Evolutionary conservation across 768 basidiomycete species (phyloP), one percentile per base, ranked within the genome.

Genomic region (Phylloporus arenicola): DNA sequence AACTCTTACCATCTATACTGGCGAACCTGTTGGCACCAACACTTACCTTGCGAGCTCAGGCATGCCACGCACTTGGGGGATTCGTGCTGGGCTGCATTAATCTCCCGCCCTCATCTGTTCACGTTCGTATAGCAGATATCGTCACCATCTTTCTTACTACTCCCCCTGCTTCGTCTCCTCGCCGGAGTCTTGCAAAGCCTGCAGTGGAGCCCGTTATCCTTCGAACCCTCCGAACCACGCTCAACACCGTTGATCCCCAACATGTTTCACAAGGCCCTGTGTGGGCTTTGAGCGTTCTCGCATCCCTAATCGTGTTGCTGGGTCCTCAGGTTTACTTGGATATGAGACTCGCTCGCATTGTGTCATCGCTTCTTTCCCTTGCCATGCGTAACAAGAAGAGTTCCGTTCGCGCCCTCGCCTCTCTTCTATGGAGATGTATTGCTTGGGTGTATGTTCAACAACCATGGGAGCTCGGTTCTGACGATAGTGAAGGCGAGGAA

Each of bases 181-280:
- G 63, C 34, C 72, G 65, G 43, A 71, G 71, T 24, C 64, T 74
- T 3, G 65, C 61, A 8, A 69, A 72, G 43, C 48, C 58, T 34
- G 47, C 58, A 3, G 56, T 65, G 11, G 84, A 86, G 42, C 66
- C 82, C 1, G 31, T 68, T 3, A 83, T 89, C 51, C 64, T 83
- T 33, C 80, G 83, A 44, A 85, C 84, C 1, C 72, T 90, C 6
- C 80, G 84, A 24, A 80, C 80, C 1, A 85, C 83, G 1, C 68
- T 90, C 41, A 66, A 66, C 14, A 72, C 76, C 1, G 64, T 70
- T 4, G 82, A 85, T 6, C 82, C 82, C 2, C 63, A 67, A 6
- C 77, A 83, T 53, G 77, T 77, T 8, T 84, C 86, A 1, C 83
- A 88, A 58, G 86, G 87, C 1, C 87, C 89, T 9, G 81, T 85